Percentiles rank a stretch among this genome's conserved stretches.
Evolutionary conservation across 1,284 basidiomycete species (phyloP).

Genomic region (Amylostereum chailletii): DNA sequence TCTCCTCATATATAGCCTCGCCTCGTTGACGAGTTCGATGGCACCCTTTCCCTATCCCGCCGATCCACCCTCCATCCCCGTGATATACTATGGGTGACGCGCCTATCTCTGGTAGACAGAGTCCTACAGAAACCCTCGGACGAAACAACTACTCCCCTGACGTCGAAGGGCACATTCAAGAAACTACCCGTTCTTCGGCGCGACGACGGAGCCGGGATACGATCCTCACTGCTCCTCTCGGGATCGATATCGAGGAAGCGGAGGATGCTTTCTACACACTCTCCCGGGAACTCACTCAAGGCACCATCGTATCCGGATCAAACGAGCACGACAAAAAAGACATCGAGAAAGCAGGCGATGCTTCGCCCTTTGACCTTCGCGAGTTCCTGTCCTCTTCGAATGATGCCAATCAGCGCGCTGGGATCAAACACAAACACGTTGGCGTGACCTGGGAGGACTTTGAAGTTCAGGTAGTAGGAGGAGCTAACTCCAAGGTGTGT

Average conservation of each 20-base stretch:
- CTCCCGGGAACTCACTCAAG: constrained; percentile 9
- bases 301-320: constrained; percentile 2
- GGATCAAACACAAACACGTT: constrained; percentile 79
- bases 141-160: no score
- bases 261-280: constrained; percentile 8
- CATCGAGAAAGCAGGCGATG: constrained; percentile 35
- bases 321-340: constrained; percentile 22
- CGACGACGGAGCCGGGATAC: not conserved
- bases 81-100: no score
- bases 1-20: no score
- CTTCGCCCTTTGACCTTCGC: constrained; percentile 57
- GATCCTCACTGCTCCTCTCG: not conserved
- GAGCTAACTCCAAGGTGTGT: constrained; percentile 47
- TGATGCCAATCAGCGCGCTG: constrained; percentile 57
- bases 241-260: constrained; percentile 5
- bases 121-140: no score
- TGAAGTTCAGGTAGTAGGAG: constrained; percentile 66
- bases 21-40: no score
- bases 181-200: not conserved
- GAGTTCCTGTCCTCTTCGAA: constrained; percentile 70
- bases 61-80: no score
- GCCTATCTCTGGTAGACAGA: no score
- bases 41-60: no score
- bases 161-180: no score
- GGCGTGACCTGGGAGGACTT: constrained; percentile 75